Evolutionary conservation across 2,329 filamentous ascomycete species (phyloP).

Genomic region (Xylaria sp.): DNA sequence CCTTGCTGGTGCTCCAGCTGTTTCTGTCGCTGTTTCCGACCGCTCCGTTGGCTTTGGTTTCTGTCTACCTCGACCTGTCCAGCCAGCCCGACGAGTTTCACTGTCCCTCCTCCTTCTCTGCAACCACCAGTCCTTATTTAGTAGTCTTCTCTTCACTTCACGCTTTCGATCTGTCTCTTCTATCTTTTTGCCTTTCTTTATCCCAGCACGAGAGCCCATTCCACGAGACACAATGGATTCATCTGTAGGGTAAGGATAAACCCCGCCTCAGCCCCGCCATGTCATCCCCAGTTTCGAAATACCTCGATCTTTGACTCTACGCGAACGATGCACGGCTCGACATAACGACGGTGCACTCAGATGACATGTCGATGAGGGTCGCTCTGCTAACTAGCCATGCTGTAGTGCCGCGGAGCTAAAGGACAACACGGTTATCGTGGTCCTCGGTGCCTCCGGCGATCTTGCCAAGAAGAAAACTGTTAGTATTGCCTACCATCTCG

Average conservation of each 20-base stretch:
- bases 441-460: constrained; percentile 96
- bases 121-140: constrained; percentile 22
- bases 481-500: constrained; percentile 48
- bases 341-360: not conserved
- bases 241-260: constrained; percentile 48
- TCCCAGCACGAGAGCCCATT: constrained; percentile 21
- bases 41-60: constrained; percentile 32
- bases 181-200: constrained; percentile 30
- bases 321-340: constrained; percentile 32
- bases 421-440: constrained; percentile 96
- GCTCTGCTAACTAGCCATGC: constrained; percentile 50
- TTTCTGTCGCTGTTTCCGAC: constrained; percentile 27
- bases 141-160: constrained; percentile 10
- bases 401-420: constrained; percentile 90
- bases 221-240: constrained; percentile 46
- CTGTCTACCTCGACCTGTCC: constrained; percentile 33
- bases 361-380: not conserved
- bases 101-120: constrained; percentile 30
- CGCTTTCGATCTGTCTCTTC: not conserved
- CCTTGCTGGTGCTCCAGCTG: constrained; percentile 24
- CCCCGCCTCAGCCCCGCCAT: constrained; percentile 50
- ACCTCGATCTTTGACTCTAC: constrained; percentile 29
- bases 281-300: constrained; percentile 40
- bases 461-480: constrained; percentile 99
- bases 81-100: constrained; percentile 18